phyloP scores from a whole-genome alignment of 1,139 yeast species.

The Hyphopichia fennica region DNA sequence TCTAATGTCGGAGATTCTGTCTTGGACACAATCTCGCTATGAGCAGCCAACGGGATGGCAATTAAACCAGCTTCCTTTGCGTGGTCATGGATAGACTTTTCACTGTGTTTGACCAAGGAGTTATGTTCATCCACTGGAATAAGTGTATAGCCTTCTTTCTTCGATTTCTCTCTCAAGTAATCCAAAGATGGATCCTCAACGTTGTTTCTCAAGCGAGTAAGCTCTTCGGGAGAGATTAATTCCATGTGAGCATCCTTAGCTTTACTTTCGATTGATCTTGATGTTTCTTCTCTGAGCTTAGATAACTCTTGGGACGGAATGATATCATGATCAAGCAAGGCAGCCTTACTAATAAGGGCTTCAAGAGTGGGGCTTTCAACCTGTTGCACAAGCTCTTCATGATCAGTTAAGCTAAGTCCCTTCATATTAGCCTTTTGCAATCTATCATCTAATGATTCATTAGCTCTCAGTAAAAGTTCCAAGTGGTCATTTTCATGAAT shows the following conservation, averaged over 20 bases:
- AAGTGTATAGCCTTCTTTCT: conserved; percentile 24
- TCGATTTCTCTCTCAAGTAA: conserved; percentile 33
- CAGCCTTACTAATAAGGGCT: conserved; percentile 20
- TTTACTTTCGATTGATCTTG: conserved; percentile 11
- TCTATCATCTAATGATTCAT: conserved; percentile 23
- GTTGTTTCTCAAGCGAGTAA: conserved; percentile 3
- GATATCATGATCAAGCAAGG: conserved; percentile 6
- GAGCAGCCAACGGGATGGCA: conserved; percentile 15
- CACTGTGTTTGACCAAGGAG: conserved; percentile 11
- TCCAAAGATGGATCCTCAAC: conserved; percentile 21
- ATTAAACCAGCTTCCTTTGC: conserved; percentile 13
- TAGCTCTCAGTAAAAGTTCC: conserved; percentile 14
- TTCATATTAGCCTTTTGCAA: conserved; percentile 23
- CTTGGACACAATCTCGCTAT: conserved; percentile 1
- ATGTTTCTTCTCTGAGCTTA: conserved; percentile 3
- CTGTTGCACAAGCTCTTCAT: conserved; percentile 2
- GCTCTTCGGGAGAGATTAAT: conserved; percentile 8
- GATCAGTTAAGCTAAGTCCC: conserved; percentile 2
- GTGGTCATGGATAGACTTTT: conserved; percentile 10
- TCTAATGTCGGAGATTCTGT: conserved; percentile 27
- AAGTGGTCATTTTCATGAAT: conserved; percentile 19
- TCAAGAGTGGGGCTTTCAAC: conserved; percentile 13
- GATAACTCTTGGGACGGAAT: conserved; percentile 8
- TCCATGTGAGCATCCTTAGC: conserved; percentile 13
- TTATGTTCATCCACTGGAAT: conserved; percentile 25